Base-by-base conservation (phyloP, 208 protist genomes). In the Acanthamoeba rhysodes region DNA sequence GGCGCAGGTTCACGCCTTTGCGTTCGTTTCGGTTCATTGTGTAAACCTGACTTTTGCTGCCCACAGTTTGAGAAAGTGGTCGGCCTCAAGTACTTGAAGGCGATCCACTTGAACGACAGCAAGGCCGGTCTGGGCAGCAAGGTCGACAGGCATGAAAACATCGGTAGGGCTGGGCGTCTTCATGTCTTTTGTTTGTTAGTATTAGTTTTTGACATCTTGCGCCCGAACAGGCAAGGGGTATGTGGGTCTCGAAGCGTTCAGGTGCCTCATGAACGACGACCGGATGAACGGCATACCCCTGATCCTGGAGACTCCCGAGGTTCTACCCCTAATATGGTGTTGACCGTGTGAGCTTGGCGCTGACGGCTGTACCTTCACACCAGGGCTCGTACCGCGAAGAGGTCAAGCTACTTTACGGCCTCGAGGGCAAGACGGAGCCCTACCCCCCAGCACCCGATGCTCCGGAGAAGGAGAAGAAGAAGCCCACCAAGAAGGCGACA, bases 31-130 rank as follows among this genome's bases (percentile, higher is more conserved):
- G 32, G 4, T 59, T 16, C 4, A 34, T 88, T 88, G 27, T 37
- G 0, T 50, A 9, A 68, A 22, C 55, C n/a, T 50, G 34, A 90
- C 96, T 10, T 7, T 62, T 62, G 55, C 55, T 62, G 55, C 20
- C n/a, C 22, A 24, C 53, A 97, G n/a, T 97, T 97, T 68, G 96
- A 97, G 32, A 16, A 90, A 24, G 72, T 97, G 27, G 95, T 97
- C 12, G 96, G 96, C 20, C 95, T 97, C 37, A 91, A 94, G 41
- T 97, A 97, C 94, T 90, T 97, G 34, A 78, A 66, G 29, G 96
- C 55, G 9, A 94, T 97, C 45, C 96, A 97, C 82, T 41, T 97
- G 10, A 97, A 97, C 78, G 96, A 97, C 55, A 96, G 92, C 45
- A 96, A 97, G 53, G 55, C 37, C 41, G 68, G 59, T 14, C 91